Base-by-base conservation (phyloP, 768 basidiomycete genomes). In the Leccinum disarticulatum region DNA sequence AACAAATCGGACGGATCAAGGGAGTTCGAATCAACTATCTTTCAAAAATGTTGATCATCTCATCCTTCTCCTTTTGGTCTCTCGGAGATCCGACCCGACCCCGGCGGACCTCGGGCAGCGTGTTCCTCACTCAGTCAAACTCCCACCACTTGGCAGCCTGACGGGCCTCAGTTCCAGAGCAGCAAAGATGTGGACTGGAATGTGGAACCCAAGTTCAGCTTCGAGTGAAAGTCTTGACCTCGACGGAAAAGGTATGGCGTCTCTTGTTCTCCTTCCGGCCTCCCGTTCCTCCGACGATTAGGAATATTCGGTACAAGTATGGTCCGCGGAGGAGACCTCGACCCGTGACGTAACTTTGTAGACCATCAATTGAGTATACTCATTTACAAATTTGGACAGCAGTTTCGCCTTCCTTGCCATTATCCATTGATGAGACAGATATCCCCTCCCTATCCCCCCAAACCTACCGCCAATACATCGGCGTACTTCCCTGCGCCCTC, bases 391-490 rank as follows among this genome's bases (percentile, higher is more conserved):
- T 46, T 3, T 19, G 11, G 43, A 46, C 43, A 46, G 19, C 10
- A 19, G 4, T 19, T 13, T 13, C 8, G 41, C 41, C 41, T n/a
- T n/a, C 9, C 2, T 8, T 43, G 17, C 4, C n/a, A 41, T n/a
- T 17, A 41, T 41, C 41, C 41, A 41, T 35, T 14, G 33, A 33
- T 0, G 13, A 14, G 33, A 35, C 13, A 2, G 13, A 6, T 15
- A 36, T 41, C 38, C 17, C 35, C 38, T 41, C 17, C 17, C 38
- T 41, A n/a, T n/a, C 38, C 41, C 38, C 41, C 2, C 4, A 1
- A n/a, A 41, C n/a, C 9, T 41, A 41, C 2, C 76, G 70, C 76
- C 77, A 79, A 61, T 80, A 79, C 22, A 59, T 52, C 2, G 77
- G 74, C 22, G 66, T 70, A 55, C 68, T 76, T 30, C 62, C 75